Percentiles rank a stretch among this genome's conserved stretches.
Conservation (phyloP, 2,329 filamentous ascomycete species). For the Fusarium duplospermum region DNA sequence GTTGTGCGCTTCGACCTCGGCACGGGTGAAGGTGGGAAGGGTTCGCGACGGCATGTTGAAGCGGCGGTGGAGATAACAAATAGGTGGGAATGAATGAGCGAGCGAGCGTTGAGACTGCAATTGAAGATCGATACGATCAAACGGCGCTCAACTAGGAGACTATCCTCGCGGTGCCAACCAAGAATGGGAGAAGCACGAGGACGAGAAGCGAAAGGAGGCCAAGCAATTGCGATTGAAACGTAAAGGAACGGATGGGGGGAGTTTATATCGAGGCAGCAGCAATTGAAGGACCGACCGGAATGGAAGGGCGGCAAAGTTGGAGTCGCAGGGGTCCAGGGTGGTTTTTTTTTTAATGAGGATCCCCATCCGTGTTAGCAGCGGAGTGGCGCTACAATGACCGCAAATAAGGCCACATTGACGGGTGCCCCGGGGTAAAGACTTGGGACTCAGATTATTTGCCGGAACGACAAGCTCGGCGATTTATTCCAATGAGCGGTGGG, state of each 20-base stretch:
- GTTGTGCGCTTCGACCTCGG: constrained; percentile 86
- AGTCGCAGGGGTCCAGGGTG: constrained; percentile 40
- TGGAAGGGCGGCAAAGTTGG: constrained; percentile 34
- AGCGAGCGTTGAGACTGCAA: constrained; percentile 5
- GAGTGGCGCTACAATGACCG: constrained; percentile 45
- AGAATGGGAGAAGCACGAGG: background rate
- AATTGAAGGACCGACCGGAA: constrained; percentile 7
- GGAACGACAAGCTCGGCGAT: constrained; percentile 16
- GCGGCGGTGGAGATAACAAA: constrained; percentile 15
- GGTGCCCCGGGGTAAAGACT: constrained; percentile 15
- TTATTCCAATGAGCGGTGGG: constrained; percentile 30
- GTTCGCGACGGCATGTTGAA: constrained; percentile 79
- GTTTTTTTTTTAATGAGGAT: constrained; percentile 48
- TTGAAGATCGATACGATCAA: constrained; percentile 13
- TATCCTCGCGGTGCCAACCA: constrained; percentile 18
- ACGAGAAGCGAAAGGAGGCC: constrained; percentile 14
- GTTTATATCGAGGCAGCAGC: constrained; percentile 26
- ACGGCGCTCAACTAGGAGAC: constrained; percentile 19
- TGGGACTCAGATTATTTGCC: constrained; percentile 25
- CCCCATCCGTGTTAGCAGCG: constrained; percentile 41
- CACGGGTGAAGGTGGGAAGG: constrained; percentile 83
- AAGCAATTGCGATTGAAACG: constrained; percentile 4
- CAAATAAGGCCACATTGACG: constrained; percentile 42
- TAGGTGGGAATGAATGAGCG: background rate
- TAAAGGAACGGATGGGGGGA: constrained; percentile 17